Percentiles rank a stretch among this genome's conserved stretches.
Evolutionary conservation across 2,329 filamentous ascomycete genomes (phyloP).

Genomic region (Pestalotiopsis sp.): DNA sequence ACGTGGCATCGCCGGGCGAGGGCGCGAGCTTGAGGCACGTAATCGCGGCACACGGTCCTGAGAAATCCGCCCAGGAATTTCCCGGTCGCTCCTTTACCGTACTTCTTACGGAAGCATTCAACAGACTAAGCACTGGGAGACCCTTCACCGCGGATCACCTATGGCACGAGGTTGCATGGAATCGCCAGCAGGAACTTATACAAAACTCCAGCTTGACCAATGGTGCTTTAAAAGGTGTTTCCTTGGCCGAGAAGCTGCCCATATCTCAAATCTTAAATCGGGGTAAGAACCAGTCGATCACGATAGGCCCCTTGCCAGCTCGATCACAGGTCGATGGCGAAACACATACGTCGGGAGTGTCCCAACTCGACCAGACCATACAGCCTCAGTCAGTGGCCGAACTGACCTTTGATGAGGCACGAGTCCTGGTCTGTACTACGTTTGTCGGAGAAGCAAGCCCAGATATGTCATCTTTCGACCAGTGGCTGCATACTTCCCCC

Average conservation of each 20-base stretch:
- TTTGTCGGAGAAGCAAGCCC: conserved; percentile 68
- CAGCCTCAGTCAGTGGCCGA: conserved; percentile 53
- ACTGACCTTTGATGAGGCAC: conserved; percentile 63
- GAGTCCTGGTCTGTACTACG: conserved; percentile 68
- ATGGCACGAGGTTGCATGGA: conserved; percentile 55
- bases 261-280: conserved; percentile 59
- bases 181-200: conserved; percentile 47
- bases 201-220: conserved; percentile 49
- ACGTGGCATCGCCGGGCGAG: conserved; percentile 51
- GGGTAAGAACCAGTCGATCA: conserved; percentile 54
- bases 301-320: conserved; percentile 50
- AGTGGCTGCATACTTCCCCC: conserved; percentile 66
- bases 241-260: conserved; percentile 43
- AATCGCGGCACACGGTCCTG: conserved; percentile 61
- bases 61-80: conserved; percentile 48
- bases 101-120: conserved; percentile 57
- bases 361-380: conserved; percentile 44
- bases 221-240: conserved; percentile 40
- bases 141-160: conserved; percentile 60
- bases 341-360: conserved; percentile 25
- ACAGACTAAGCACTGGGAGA: conserved; percentile 53
- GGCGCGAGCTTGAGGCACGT: conserved; percentile 62
- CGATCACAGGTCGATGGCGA: conserved; percentile 33
- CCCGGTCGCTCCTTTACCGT: conserved; percentile 60
- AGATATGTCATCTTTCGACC: conserved; percentile 68